Evolutionary conservation across 331 rosid genomes (phyloP).

Genomic region (Dryas integrifolia): DNA sequence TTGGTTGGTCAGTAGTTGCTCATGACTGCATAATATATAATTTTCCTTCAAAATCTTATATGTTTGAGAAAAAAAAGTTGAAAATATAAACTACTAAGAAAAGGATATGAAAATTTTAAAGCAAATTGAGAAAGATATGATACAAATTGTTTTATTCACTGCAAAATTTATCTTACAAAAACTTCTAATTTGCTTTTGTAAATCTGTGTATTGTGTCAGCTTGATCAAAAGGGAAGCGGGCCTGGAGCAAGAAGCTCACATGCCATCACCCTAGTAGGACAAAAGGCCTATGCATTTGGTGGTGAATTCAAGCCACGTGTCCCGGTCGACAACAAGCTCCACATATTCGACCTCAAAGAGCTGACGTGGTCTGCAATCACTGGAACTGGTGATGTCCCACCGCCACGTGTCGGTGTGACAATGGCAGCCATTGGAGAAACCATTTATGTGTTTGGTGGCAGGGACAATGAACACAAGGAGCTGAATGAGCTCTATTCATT

Average conservation of each 20-base stretch:
- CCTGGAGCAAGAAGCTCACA: constrained; percentile 95
- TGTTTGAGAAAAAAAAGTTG: background rate
- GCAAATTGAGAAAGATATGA: background rate
- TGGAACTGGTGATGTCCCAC: constrained; percentile 59
- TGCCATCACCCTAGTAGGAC: constrained; percentile 67
- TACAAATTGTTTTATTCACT: background rate
- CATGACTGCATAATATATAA: too few species aligned
- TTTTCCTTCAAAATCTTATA: too few species aligned
- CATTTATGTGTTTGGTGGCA: constrained; percentile 85
- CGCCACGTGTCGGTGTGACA: constrained; percentile 83
- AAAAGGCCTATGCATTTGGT: constrained; percentile 70
- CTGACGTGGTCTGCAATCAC: constrained; percentile 60
- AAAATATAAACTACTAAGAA: background rate
- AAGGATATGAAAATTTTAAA: too few species aligned
- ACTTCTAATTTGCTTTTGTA: background rate
- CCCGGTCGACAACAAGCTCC: constrained; percentile 71
- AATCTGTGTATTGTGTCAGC: constrained; percentile 36
- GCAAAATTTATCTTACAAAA: background rate
- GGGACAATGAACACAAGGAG: constrained; percentile 70
- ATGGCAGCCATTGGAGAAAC: constrained; percentile 56
- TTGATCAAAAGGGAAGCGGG: constrained; percentile 61
- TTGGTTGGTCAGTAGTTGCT: too few species aligned
- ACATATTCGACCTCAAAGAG: constrained; percentile 58
- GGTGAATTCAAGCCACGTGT: constrained; percentile 91
- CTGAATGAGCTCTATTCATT: constrained; percentile 77